Evolutionary conservation across 2,329 filamentous ascomycete genomes (phyloP), one percentile per base, ranked within the genome.

Genomic region (Dactylellina sp.): DNA sequence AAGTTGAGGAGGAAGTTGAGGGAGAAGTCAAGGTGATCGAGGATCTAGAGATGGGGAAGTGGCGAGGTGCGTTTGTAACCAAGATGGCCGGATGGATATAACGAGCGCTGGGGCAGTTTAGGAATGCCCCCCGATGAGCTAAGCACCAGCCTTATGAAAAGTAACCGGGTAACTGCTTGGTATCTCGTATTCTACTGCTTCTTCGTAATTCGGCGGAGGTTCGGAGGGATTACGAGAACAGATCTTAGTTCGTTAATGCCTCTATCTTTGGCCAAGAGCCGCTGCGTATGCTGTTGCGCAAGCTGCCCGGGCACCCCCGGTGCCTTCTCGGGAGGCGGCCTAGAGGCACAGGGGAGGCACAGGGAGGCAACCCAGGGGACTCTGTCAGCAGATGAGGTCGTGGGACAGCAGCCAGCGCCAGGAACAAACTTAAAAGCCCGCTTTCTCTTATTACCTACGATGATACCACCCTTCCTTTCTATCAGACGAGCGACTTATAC

Each of bases 301-400:
- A 22, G 79, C 80, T n/a, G 76, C 78, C 28, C 70, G 80, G 24
- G 77, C 80, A 50, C 76, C 78, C 28, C 76, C 79, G 44, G 77
- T 84, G 68, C 85, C 85, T 14, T 82, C 87, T 72, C 84, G 84
- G 65, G 85, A 82, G 76, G 47, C 79, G 81, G 44, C 86, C 84
- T 59, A 85, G 89, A 79, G 80, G 20, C 83, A 84, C 50, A 2
- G 42, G 42, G 20, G 83, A 89, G 71, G 72, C 85, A 87, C 77
- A 89, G 91, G 39, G 86, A 88, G 75, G 86, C 85, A 59, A 83
- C 85, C 65, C 28, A 20, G 12, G 22, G 22, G 44, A 6, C 2
- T 2, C 4, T n/a, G 50, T 55, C 50, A 55, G 50, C 50, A 14
- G 49, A 37, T 52, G 49, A 52, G 49, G 49, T 52, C 49, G 14